Conservation (phyloP, 2,329 filamentous ascomycete genomes). For the Aspergillus sp. region DNA sequence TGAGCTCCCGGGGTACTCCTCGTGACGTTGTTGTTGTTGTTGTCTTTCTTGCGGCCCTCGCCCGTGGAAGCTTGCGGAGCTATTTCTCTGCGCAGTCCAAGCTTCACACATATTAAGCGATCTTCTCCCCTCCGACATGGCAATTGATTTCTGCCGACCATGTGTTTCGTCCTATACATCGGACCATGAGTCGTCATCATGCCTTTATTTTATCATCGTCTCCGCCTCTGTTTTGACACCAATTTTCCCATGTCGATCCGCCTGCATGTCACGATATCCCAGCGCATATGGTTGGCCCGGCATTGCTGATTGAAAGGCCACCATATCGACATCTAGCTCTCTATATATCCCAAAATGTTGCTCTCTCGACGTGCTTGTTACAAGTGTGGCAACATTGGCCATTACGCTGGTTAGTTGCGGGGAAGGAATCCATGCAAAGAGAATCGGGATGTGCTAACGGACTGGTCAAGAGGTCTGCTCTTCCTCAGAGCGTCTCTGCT, state of each 20-base stretch:
- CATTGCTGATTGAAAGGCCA: constrained; percentile 22
- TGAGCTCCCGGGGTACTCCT: constrained; percentile 21
- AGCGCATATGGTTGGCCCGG: constrained; percentile 10
- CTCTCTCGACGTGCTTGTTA: constrained; percentile 84
- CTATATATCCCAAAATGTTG: constrained; percentile 63
- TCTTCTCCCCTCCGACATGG: neutral
- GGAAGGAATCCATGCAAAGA: constrained; percentile 45
- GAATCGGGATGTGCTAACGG: constrained; percentile 54
- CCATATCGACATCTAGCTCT: constrained; percentile 18
- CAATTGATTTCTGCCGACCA: neutral
- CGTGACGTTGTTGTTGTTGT: constrained; percentile 18
- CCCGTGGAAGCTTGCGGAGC: constrained; percentile 1
- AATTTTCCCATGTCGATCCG: constrained; percentile 7
- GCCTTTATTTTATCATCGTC: neutral
- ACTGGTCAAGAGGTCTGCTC: constrained; percentile 83
- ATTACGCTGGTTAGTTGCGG: constrained; percentile 56
- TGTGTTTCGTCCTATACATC: neutral
- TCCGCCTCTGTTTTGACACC: neutral
- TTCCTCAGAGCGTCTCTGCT: constrained; percentile 96
- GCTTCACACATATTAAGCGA: constrained; percentile 9
- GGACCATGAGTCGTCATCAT: neutral
- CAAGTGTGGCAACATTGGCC: constrained; percentile 78
- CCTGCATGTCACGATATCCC: neutral
- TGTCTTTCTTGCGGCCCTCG: constrained; percentile 15
- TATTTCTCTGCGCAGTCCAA: constrained; percentile 3